Percentiles rank a stretch among this genome's conserved stretches.
Conservation (phyloP, 441 rosid genomes). For the Pelargonium citronellum region DNA sequence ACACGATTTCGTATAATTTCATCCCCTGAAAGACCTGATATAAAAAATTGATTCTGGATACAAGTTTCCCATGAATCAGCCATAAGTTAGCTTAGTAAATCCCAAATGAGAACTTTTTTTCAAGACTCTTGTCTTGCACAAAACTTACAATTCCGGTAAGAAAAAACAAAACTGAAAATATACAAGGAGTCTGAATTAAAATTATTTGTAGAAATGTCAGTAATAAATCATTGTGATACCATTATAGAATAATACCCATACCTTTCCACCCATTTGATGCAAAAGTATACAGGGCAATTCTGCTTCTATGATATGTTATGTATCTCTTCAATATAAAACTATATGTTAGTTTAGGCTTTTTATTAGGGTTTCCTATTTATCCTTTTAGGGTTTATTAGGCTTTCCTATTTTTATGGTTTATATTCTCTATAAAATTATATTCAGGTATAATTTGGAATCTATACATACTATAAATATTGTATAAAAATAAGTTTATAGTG, state of each 20-base stretch:
- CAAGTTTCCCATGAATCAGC: constrained; percentile 37
- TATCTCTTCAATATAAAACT: background rate
- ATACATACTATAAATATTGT: too few relatives aligned
- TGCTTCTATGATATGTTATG: background rate
- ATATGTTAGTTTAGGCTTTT: too few relatives aligned
- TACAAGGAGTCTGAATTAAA: background rate
- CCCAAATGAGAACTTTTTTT: constrained; percentile 14
- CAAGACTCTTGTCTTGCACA: constrained; percentile 15
- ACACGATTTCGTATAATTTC: constrained; percentile 79
- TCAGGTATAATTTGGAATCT: too few relatives aligned
- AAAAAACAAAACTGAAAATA: background rate
- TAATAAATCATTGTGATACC: background rate
- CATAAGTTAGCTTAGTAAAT: constrained; percentile 36
- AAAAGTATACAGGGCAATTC: background rate
- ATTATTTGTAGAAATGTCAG: background rate
- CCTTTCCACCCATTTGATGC: background rate
- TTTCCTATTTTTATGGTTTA: too few relatives aligned
- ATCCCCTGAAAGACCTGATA: constrained; percentile 97
- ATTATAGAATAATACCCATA: background rate
- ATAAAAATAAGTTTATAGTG: too few relatives aligned
- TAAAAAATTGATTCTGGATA: constrained; percentile 97
- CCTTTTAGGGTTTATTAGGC: too few relatives aligned
- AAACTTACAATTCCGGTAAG: background rate
- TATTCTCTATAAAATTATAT: too few relatives aligned
- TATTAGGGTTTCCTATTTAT: too few relatives aligned